Evolutionary conservation across 495 filamentous ascomycete species (phyloP), one percentile per base, ranked within the genome.

Genomic region (Trichoderma erinaceum): DNA sequence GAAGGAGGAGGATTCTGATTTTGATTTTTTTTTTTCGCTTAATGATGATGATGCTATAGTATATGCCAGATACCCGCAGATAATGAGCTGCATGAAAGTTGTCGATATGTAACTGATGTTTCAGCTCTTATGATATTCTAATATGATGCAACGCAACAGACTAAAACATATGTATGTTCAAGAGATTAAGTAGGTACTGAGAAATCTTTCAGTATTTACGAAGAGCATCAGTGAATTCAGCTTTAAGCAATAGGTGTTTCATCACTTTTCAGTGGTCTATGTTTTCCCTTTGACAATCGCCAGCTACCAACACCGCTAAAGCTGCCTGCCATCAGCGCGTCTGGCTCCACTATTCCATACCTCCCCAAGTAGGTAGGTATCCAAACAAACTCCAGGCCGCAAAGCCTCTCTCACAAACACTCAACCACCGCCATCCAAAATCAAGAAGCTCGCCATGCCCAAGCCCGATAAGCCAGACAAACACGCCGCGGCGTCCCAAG

Each of bases 401-500:
- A 35, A 35, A 6, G 32, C 35, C 35, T 38, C 35, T 38, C 35
- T 38, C 35, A 1, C 29, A 29, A 38, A 38, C 35, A 4, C 35
- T 6, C 35, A 38, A 38, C 35, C 35, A 38, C 4, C 35, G n/a
- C 48, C 48, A 25, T 52, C 48, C 5, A 52, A 52, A 21, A 52
- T 23, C 69, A 69, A 69, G 69, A 29, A 29, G 1, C 66, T 68
- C 73, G 66, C 56, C 70, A 63, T 69, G 67, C 66, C 63, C 63
- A 72, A 80, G 11, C 86, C 82, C 68, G 85, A 89, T 61, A 72
- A 80, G 11, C 86, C 82, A 68, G 85, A 89, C 66, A 96, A 96
- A 78, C 91, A 92, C 71, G 87, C 89, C 74, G 93, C 93, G 18
- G 95, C 95, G n/a, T 89, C 92, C 32, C 92, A 98, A 78, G 92